A percentile compares a stretch with the other conserved stretches of the same genome.
Conservation (phyloP, 2,329 filamentous ascomycete species). For the Clathrospora elynae region DNA sequence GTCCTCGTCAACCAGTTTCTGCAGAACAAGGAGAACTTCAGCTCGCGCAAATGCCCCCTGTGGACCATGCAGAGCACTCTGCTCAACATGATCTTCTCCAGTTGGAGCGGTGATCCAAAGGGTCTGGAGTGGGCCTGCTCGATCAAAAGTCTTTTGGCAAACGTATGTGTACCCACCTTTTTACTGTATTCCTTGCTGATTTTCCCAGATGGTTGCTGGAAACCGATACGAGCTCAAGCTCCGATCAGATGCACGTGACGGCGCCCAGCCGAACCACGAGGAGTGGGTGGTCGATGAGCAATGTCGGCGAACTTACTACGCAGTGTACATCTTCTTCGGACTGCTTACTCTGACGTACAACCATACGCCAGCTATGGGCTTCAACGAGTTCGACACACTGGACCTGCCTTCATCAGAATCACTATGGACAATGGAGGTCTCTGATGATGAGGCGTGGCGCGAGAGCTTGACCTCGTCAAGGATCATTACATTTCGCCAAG, state of each 20-base stretch:
- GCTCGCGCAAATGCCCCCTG: slow-evolving; percentile 92
- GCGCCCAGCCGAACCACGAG: slow-evolving; percentile 73
- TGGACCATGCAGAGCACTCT: slow-evolving; percentile 99
- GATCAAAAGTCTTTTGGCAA: slow-evolving; percentile 95
- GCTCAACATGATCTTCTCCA: slow-evolving; percentile 98
- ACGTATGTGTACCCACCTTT: slow-evolving; percentile 48
- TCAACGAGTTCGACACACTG: slow-evolving; percentile 95
- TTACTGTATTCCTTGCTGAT: background rate
- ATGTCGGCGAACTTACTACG: slow-evolving; percentile 94
- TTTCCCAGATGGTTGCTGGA: slow-evolving; percentile 79
- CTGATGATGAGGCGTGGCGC: slow-evolving; percentile 81
- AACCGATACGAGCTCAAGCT: slow-evolving; percentile 96
- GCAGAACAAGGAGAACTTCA: slow-evolving; percentile 98
- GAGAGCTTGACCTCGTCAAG: slow-evolving; percentile 74
- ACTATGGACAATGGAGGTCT: slow-evolving; percentile 84
- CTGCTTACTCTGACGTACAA: slow-evolving; percentile 95
- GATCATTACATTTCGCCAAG: slow-evolving; percentile 86
- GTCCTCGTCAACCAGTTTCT: slow-evolving; percentile 95
- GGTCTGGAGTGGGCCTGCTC: slow-evolving; percentile 98
- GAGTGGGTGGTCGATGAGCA: slow-evolving; percentile 98
- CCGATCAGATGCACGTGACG: slow-evolving; percentile 83
- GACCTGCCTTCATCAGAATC: slow-evolving; percentile 92
- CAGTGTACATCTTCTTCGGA: slow-evolving; percentile 98
- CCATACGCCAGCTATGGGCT: slow-evolving; percentile 95
- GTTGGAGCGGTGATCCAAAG: slow-evolving; percentile 98